A percentile compares a stretch with the other conserved stretches of the same genome.
Evolutionary conservation across 208 protist genomes (phyloP).

Genomic region (Lotmaria passim): DNA sequence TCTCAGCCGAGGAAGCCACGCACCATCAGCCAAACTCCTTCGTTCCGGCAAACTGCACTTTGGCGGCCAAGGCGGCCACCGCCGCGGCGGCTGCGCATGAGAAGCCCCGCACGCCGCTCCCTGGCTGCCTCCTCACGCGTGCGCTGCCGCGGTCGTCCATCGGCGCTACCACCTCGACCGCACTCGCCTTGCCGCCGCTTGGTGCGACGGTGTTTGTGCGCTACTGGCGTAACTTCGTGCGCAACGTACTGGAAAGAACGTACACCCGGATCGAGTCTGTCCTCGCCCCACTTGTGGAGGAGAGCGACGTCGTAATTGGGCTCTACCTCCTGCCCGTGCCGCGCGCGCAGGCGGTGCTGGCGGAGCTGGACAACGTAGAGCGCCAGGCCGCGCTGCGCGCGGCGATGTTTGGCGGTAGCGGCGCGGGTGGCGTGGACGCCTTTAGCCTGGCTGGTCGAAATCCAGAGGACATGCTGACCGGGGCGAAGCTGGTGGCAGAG

Average conservation of each 20-base stretch:
- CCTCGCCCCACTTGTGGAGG: conserved; percentile 59
- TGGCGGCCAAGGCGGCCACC: background rate
- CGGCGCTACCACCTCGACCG: conserved; percentile 15
- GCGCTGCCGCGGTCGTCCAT: conserved; percentile 26
- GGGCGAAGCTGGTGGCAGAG: conserved; percentile 27
- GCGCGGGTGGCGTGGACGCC: background rate
- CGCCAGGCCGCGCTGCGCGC: background rate
- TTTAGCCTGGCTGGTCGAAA: background rate
- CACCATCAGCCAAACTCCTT: background rate
- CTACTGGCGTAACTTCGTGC: conserved; percentile 64
- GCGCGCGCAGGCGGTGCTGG: conserved; percentile 33
- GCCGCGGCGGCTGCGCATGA: background rate
- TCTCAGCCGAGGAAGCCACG: background rate
- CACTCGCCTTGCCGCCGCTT: conserved; percentile 28
- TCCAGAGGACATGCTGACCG: conserved; percentile 11
- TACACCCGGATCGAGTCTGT: conserved; percentile 56
- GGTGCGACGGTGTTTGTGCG: conserved; percentile 66
- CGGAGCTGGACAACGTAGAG: conserved; percentile 34
- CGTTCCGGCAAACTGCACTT: background rate
- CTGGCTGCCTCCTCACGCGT: conserved; percentile 11
- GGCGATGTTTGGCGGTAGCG: background rate
- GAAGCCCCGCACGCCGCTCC: conserved; percentile 9
- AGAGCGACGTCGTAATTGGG: conserved; percentile 74
- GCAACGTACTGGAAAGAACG: conserved; percentile 44
- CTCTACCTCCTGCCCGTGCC: conserved; percentile 68